A percentile compares a stretch with the other conserved stretches of the same genome.
These are phyloP conservation scores for Pholiota conissans DNA, from an alignment of 768 basidiomycete species.

Conservation along the genomic window DNA sequence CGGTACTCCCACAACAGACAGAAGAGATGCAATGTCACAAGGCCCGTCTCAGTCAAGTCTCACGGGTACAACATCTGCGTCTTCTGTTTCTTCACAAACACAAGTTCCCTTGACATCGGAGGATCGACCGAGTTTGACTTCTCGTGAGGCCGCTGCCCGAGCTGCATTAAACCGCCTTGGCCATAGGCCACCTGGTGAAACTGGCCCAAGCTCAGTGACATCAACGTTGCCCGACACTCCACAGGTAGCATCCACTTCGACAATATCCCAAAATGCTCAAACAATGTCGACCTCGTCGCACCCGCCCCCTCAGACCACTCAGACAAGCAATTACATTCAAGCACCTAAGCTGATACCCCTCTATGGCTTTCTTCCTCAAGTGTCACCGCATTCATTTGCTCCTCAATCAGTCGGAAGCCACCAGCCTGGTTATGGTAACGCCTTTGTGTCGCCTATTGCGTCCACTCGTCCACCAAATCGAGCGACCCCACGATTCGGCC, in stretches of 20 bases:
- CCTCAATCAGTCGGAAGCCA: background rate
- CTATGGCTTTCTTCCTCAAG: slow-evolving; percentile 28
- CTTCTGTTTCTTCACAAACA: slow-evolving; percentile 8
- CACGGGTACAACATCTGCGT: background rate
- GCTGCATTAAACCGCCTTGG: slow-evolving; percentile 59
- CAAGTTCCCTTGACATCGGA: background rate
- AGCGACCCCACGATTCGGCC: background rate
- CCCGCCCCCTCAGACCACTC: too few relatives aligned
- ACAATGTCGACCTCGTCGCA: too few relatives aligned
- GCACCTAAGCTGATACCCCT: slow-evolving; percentile 35
- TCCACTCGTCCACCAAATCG: background rate
- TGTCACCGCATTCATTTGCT: background rate
- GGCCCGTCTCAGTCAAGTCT: background rate
- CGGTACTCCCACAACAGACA: background rate
- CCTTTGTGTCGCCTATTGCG: background rate
- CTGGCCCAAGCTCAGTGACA: background rate
- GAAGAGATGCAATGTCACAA: background rate
- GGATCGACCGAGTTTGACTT: slow-evolving; percentile 12
- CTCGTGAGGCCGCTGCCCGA: slow-evolving; percentile 55
- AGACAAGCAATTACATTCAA: background rate
- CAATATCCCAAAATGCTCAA: background rate
- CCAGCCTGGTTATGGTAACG: background rate
- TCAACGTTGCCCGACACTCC: background rate
- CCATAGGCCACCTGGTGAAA: background rate
- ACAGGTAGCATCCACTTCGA: background rate